Conservation (phyloP, 306 rosid genomes). For the Cajanus cajan region DNA sequence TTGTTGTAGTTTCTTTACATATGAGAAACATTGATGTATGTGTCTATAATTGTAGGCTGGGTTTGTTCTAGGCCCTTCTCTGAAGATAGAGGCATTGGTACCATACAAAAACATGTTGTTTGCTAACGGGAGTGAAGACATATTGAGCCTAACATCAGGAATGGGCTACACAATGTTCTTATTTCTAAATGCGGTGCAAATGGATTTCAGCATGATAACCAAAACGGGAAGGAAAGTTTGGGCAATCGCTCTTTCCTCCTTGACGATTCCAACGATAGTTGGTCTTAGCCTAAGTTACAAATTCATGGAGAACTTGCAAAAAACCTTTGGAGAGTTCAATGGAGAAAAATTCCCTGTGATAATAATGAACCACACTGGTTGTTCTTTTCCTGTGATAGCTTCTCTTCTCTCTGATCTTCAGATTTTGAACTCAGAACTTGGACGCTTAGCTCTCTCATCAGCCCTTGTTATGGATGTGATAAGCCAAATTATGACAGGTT, state of each 20-base stretch:
- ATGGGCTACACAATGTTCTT: slow-evolving; percentile 37
- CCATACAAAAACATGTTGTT: slow-evolving; percentile 6
- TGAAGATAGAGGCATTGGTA: background rate
- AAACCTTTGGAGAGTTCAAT: background rate
- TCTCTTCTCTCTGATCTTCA: slow-evolving; percentile 36
- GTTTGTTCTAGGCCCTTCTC: slow-evolving; percentile 39
- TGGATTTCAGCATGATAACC: slow-evolving; percentile 43
- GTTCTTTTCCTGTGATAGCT: slow-evolving; percentile 39
- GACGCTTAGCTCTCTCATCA: slow-evolving; percentile 37
- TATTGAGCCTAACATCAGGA: slow-evolving; percentile 2
- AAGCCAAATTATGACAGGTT: background rate
- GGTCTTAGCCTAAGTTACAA: background rate
- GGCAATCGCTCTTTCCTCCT: slow-evolving; percentile 22
- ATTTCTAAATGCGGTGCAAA: slow-evolving; percentile 43
- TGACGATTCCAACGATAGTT: background rate
- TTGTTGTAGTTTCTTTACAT: background rate
- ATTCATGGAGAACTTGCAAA: accelerated
- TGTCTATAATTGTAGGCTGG: slow-evolving; percentile 32
- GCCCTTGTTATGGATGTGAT: slow-evolving; percentile 30
- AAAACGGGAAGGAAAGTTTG: slow-evolving; percentile 46
- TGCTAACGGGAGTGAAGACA: slow-evolving; percentile 29
- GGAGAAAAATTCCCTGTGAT: background rate
- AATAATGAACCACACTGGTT: slow-evolving; percentile 20
- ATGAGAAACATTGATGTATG: background rate
- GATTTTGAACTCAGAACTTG: slow-evolving; percentile 42